Conservation (phyloP, 1,284 basidiomycete species). For the Kalmanozyma brasiliensis region DNA sequence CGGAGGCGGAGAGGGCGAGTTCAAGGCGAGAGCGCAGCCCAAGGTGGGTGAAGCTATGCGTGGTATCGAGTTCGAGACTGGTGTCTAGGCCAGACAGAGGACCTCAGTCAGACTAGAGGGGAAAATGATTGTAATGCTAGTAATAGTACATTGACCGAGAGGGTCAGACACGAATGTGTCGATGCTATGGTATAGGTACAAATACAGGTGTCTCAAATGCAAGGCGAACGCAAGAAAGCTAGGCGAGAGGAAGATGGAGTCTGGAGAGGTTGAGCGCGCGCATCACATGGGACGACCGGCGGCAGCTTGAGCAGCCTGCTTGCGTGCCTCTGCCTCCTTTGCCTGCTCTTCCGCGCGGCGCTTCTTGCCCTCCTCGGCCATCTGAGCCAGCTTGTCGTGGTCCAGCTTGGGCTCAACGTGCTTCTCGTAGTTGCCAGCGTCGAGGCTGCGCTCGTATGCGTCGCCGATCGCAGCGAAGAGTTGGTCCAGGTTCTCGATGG, state of each 20-base stretch:
- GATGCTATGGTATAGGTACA: constrained; percentile 35
- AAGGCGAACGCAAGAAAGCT: constrained; percentile 1
- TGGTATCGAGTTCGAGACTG: constrained; percentile 49
- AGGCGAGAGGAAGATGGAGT: background rate
- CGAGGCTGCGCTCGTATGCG: constrained; percentile 54
- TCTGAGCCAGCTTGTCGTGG: constrained; percentile 37
- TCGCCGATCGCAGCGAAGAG: constrained; percentile 60
- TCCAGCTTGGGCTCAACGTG: constrained; percentile 51
- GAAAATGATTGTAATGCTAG: background rate
- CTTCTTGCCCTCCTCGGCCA: constrained; percentile 44
- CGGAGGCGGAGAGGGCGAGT: constrained; percentile 40
- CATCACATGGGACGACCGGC: constrained; percentile 44
- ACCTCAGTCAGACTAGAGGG: background rate
- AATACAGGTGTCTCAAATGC: constrained; percentile 30
- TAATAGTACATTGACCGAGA: constrained; percentile 33
- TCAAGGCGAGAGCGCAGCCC: constrained; percentile 48
- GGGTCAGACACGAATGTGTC: constrained; percentile 6
- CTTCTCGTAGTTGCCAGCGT: constrained; percentile 53
- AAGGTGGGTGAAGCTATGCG: constrained; percentile 50
- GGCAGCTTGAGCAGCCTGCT: constrained; percentile 33
- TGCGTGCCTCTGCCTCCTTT: constrained; percentile 35
- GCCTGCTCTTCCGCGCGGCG: constrained; percentile 41
- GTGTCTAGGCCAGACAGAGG: constrained; percentile 4
- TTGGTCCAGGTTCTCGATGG: constrained; percentile 59
- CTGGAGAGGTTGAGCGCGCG: too few species aligned